Conservation (phyloP, 495 filamentous ascomycete genomes). For the Penicillium waksmanii region DNA sequence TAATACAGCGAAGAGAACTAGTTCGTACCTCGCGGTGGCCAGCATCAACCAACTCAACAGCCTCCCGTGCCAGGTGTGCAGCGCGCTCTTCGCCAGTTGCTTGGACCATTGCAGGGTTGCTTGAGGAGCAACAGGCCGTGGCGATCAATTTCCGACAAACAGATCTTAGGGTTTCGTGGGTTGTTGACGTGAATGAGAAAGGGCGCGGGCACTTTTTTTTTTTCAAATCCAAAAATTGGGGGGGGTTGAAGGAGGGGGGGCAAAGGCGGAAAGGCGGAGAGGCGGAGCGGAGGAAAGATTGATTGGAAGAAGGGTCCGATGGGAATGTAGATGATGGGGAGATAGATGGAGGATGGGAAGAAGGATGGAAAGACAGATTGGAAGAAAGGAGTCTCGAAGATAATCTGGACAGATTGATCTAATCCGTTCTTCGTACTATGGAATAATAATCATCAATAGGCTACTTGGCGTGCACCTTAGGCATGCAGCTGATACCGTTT, state of each 20-base stretch:
- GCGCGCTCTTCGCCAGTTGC: constrained; percentile 54
- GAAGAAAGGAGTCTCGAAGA: too few species aligned
- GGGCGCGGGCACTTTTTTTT: constrained; percentile 21
- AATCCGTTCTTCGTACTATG: too few species aligned
- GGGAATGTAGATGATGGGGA: neutral
- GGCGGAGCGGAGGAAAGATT: constrained; percentile 14
- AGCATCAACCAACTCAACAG: constrained; percentile 53
- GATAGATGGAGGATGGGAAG: neutral
- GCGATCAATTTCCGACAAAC: constrained; percentile 8
- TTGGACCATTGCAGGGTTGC: constrained; percentile 52
- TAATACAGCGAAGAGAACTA: neutral
- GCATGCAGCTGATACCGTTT: neutral
- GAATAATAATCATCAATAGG: too few species aligned
- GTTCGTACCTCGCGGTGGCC: constrained; percentile 51
- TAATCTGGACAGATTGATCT: too few species aligned
- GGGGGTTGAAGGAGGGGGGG: constrained; percentile 9
- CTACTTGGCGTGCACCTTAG: neutral
- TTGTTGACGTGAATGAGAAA: neutral
- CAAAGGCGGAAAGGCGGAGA: constrained; percentile 18
- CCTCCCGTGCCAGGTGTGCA: constrained; percentile 51
- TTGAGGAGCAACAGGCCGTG: constrained; percentile 18
- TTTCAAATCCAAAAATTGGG: neutral
- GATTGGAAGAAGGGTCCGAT: neutral
- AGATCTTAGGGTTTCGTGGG: constrained; percentile 8
- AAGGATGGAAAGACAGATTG: too few species aligned